Evolutionary conservation across 768 basidiomycete species (phyloP), one percentile per base, ranked within the genome.

Genomic region (Calvatia gigantea): DNA sequence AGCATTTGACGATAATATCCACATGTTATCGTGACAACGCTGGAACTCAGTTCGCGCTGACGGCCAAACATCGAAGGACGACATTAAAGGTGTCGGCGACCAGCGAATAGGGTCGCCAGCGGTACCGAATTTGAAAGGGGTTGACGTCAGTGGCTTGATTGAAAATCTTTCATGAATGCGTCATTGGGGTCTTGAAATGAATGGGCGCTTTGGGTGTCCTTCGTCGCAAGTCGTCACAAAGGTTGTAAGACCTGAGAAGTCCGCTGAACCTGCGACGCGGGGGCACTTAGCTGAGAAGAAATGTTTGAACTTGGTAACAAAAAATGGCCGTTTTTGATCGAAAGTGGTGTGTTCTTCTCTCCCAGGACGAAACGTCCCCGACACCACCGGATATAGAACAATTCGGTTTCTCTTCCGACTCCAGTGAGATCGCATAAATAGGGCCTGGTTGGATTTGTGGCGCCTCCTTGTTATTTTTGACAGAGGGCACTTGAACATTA

Each of bases 121-220:
- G 52, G 52, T 11, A 11, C 42, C 43, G 32, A 45, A 11, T 23
- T 21, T 32, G 23, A 27, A 15, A 7, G 6, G 23, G 7, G 21
- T 33, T 45, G 43, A 54, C 52, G 52, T 54, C 52, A 54, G 31
- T 33, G 4, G 41, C 31, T 35, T 35, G 23, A 32, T 35, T 37
- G 25, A 21, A 37, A 35, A 12, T 17, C 9, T 17, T 21, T 33
- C 32, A 25, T 35, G 19, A 35, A 33, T 15, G 15, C 29, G 31
- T 45, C 43, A 32, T 54, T 43, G 9, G 29, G 25, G 21, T 15
- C 14, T 15, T 35, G n/a, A 35, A 45, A 45, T 14, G 32, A 23
- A 32, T 31, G 43, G 25, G 32, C 25, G 25, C 37, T 4, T 12
- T 15, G 42, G 45, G 33, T 45, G 42, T 43, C 43, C 5, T 6